Evolutionary conservation across 148 eudicot species (phyloP), one percentile per base, ranked within the genome.

Genomic region (Suaeda aralocaspica): DNA sequence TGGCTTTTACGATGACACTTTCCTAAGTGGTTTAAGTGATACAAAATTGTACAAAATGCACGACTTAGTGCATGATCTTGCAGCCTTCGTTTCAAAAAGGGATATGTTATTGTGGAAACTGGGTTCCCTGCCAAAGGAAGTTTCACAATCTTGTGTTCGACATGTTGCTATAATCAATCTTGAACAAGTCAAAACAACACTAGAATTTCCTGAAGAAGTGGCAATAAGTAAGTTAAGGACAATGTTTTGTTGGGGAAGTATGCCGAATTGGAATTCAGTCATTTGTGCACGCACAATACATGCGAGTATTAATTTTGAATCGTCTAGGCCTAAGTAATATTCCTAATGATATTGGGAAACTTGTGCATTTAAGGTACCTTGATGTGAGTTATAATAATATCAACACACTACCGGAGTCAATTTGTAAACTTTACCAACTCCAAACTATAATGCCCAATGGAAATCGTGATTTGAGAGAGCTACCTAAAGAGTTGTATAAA

Each of bases 31-130:
- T 31, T 15, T 1, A 46, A 30, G 9, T 25, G 28, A 21, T 8
- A n/a, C n/a, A 34, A 2, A 26, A 36, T 18, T 4, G 26, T 72
- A 51, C 41, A 56, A 0, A 16, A 66, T 74, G 77, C 66, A 57
- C 0, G 59, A 74, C 46, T 58, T 74, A 56, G 58, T 74, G 36
- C 56, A 66, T 74, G 71, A 74, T 73, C 70, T 73, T 21, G 70
- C 70, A 13, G 8, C 4, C 22, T 30, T 64, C 44, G 52, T 72
- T 2, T 73, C 55, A 3, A 26, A 19, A 5, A 14, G 22, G 5
- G 70, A 65, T 18, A 41, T 66, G 64, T 21, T 6, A 3, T 9
- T 42, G 3, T 65, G 28, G 55, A 8, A 18, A 12, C n/a, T 7
- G 5, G 13, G 10, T 18, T 22, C 58, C 22, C 9, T 22, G 1